Conservation (phyloP, 352 stramenopile genomes). For the Phytopythium helicoides region DNA sequence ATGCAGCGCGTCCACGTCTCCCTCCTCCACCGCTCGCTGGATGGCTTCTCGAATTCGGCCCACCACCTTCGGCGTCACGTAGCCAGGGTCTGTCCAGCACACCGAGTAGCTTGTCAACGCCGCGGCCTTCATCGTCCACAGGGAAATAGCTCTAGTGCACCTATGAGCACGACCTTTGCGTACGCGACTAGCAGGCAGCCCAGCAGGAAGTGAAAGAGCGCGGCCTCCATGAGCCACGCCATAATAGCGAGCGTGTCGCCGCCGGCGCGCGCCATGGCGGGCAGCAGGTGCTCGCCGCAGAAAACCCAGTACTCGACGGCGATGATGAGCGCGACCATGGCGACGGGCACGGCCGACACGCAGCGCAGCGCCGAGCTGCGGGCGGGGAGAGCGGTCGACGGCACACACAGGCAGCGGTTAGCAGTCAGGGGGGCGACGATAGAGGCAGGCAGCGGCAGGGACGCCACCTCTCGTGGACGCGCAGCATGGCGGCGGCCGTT, state of each 20-base stretch:
- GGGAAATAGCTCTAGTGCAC: no score
- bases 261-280: constrained; percentile 18
- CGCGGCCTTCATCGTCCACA: no score
- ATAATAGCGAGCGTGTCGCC: neutral
- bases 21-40: constrained; percentile 59
- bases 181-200: constrained; percentile 55
- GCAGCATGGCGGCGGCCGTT: constrained; percentile 66
- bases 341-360: constrained; percentile 62
- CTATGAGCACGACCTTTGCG: constrained; percentile 72
- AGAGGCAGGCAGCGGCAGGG: neutral
- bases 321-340: constrained; percentile 57
- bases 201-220: constrained; percentile 62
- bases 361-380: constrained; percentile 58
- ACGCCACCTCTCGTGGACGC: constrained; percentile 77
- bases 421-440: no score
- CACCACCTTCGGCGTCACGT: constrained; percentile 63
- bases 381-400: no score
- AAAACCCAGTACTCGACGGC: constrained; percentile 73
- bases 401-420: no score
- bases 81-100: constrained; percentile 83
- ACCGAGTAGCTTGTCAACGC: no score
- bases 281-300: constrained; percentile 47
- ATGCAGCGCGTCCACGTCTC: constrained; percentile 10
- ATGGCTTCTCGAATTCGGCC: constrained; percentile 58
- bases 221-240: constrained; percentile 21